phyloP scores from a whole-genome alignment of 148 eudicot species.

The Dianthus caryophyllus region DNA sequence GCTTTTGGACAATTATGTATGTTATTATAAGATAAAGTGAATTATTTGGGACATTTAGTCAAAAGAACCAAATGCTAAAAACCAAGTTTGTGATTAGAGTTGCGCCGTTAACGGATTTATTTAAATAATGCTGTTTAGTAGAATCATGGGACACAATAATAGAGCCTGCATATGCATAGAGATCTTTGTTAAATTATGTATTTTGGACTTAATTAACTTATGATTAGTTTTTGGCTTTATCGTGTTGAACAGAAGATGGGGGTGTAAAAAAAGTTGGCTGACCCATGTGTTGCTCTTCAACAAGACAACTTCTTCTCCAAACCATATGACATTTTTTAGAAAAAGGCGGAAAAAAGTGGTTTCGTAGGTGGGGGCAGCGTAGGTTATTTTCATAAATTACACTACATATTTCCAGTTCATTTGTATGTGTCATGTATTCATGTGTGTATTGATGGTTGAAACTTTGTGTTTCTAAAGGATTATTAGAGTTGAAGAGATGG shows the following conservation, averaged over 20 bases:
- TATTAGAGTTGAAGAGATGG: slow-evolving; percentile 27
- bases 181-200: slow-evolving; percentile 22
- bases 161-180: slow-evolving; percentile 7
- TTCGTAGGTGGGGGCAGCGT: slow-evolving; percentile 17
- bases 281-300: slow-evolving; percentile 35
- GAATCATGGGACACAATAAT: slow-evolving; percentile 22
- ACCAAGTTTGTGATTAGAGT: slow-evolving; percentile 8
- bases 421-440: background rate
- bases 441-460: slow-evolving; percentile 9
- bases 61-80: slow-evolving; percentile 9
- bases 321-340: slow-evolving; percentile 16
- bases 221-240: slow-evolving; percentile 18
- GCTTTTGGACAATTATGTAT: background rate
- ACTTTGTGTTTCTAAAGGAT: background rate
- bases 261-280: slow-evolving; percentile 24
- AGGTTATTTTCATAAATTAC: background rate
- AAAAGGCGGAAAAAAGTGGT: background rate
- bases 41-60: slow-evolving; percentile 12
- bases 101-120: slow-evolving; percentile 25
- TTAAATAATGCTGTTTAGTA: slow-evolving; percentile 14
- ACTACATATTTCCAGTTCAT: slow-evolving; percentile 3
- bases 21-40: slow-evolving; percentile 1
- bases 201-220: slow-evolving; percentile 11
- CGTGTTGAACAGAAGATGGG: slow-evolving; percentile 22
- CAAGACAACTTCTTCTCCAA: slow-evolving; percentile 21